phyloP scores from a whole-genome alignment of 208 protist genomes.

The Trypanosoma lewisi region DNA sequence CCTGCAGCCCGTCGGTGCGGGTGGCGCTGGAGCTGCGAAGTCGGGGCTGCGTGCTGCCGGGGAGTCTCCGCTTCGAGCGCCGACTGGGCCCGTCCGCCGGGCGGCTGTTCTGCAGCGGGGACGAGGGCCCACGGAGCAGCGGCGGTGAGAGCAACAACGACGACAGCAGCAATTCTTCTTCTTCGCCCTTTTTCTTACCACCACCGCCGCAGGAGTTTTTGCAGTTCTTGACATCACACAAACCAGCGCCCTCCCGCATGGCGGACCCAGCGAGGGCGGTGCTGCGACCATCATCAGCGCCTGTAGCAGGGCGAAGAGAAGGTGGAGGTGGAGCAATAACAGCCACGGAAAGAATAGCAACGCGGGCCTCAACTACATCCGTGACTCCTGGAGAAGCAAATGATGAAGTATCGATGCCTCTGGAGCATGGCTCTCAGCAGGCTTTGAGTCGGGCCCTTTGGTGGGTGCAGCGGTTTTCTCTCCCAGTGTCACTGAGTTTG shows the following conservation, averaged over 20 bases:
- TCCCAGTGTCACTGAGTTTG: constrained; percentile 45
- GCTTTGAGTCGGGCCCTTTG: constrained; percentile 41
- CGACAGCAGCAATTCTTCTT: constrained; percentile 1
- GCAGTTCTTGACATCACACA: constrained; percentile 13
- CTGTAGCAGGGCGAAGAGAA: constrained; percentile 5
- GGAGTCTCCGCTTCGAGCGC: constrained; percentile 33
- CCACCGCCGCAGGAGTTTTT: constrained; percentile 11
- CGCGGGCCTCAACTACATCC: constrained; percentile 1
- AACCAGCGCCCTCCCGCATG: background rate
- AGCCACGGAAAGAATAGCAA: background rate
- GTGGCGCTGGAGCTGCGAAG: constrained; percentile 34
- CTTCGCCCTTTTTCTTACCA: background rate
- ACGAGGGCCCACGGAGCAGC: background rate
- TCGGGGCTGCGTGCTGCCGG: constrained; percentile 44
- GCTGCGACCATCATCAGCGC: constrained; percentile 1
- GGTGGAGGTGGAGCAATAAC: background rate
- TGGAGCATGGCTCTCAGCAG: constrained; percentile 17
- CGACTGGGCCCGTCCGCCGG: constrained; percentile 23
- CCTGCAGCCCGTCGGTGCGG: constrained; percentile 28
- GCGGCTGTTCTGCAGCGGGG: background rate
- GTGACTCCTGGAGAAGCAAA: background rate
- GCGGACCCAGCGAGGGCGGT: background rate
- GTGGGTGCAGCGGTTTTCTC: constrained; percentile 36
- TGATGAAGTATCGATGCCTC: background rate
- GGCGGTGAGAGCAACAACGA: background rate